Evolutionary conservation across 331 rosid genomes (phyloP), one percentile per base, ranked within the genome.

Genomic region (Erythrophleum ivorense): DNA sequence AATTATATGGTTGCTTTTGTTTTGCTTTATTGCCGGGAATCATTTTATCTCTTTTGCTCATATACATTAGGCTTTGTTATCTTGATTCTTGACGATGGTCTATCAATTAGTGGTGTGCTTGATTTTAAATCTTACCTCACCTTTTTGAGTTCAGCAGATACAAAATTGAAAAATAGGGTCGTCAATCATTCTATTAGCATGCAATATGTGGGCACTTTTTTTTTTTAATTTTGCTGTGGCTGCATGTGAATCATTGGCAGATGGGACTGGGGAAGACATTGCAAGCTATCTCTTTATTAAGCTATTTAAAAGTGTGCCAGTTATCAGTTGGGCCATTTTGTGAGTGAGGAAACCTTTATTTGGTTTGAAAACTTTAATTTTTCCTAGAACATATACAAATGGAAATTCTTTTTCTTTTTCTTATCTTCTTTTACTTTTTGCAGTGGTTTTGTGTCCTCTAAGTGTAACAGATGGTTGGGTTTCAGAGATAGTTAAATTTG

Each of bases 241-340:
- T 80, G 55, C 72, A 38, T 80, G 52, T 75, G 76, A 79, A 52
- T 82, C 19, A 49, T 84, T 81, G 67, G 80, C 93, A 95, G 99
- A 95, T 95, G 99, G 99, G 99, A 78, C 87, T 95, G 50, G 98
- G 99, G 54, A 95, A 95, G 97, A 95, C 99, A 43, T 74, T 95
- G 88, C 99, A 95, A 80, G 99, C 97, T 79, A 88, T 95, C 83
- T 88, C 94, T 73, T 87, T 95, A 52, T 81, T 95, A 84, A 89
- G 96, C 92, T 95, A 91, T 81, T 87, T 95, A 86, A 95, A 91
- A 90, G 80, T 83, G 49, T 80, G 49, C 70, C 84, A 60, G 68
- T 81, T 86, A 81, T 91, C 96, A 57, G 48, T 11, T 81, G 93
- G 93, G 62, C 97, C 98, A 91, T 95, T 91, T 85, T 88, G 99